phyloP scores from a whole-genome alignment of 2,329 filamentous ascomycete species.

The Chaetomium globosum region DNA sequence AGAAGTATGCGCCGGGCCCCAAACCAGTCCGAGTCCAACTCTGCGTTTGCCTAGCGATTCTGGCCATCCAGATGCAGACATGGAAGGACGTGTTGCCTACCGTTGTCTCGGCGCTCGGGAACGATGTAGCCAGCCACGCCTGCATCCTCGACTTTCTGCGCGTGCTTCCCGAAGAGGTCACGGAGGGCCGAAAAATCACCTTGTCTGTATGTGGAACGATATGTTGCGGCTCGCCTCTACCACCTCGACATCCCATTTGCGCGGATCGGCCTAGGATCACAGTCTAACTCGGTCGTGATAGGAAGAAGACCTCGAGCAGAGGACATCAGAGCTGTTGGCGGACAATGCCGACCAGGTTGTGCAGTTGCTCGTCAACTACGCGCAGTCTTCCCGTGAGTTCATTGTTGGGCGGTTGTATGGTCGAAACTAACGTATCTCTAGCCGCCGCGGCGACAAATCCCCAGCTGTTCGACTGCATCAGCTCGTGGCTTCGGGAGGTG shows the following conservation, averaged over 20 bases:
- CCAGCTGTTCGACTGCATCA: constrained; percentile 90
- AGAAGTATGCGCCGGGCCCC: constrained; percentile 77
- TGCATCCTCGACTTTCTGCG: constrained; percentile 95
- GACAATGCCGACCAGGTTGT: constrained; percentile 90
- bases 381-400: constrained; percentile 81
- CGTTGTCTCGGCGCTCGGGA: constrained; percentile 77
- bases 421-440: constrained; percentile 44
- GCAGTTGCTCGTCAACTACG: constrained; percentile 83
- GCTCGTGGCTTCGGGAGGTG: constrained; percentile 94
- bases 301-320: constrained; percentile 90
- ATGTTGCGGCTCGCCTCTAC: constrained; percentile 51
- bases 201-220: constrained; percentile 87
- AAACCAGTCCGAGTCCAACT: constrained; percentile 87
- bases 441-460: constrained; percentile 81
- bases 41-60: constrained; percentile 88
- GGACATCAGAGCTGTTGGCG: constrained; percentile 86
- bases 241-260: constrained; percentile 42
- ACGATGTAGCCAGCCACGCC: constrained; percentile 75
- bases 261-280: constrained; percentile 44
- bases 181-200: constrained; percentile 98
- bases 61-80: constrained; percentile 92
- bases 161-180: constrained; percentile 97
- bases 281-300: constrained; percentile 59
- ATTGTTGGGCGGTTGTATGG: background rate
- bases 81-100: constrained; percentile 92